These are phyloP conservation scores for Mesembryanthemum crystallinum DNA, from an alignment of 148 eudicot genomes.

Conservation along the genomic window DNA sequence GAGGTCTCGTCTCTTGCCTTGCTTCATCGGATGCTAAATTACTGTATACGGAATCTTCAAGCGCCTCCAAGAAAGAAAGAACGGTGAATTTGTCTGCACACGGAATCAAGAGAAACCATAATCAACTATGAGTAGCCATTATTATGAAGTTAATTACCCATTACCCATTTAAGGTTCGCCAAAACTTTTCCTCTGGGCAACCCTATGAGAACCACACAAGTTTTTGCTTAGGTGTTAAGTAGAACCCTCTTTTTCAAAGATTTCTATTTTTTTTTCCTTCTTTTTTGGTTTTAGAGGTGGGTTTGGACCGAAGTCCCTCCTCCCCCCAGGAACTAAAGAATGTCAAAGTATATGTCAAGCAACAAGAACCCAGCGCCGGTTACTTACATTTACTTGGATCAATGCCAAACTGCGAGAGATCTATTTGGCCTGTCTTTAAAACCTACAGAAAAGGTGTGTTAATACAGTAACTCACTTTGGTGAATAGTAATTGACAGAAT, in stretches of 20 bases:
- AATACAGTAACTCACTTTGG: constrained; percentile 6
- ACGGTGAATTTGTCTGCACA: constrained; percentile 83
- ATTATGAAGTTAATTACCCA: too few relatives aligned
- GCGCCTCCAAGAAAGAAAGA: constrained; percentile 94
- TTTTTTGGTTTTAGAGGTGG: too few relatives aligned
- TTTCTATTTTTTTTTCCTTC: too few relatives aligned
- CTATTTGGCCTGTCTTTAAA: constrained; percentile 89
- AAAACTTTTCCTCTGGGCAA: too few relatives aligned
- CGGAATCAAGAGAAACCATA: background rate
- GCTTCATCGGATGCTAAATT: constrained; percentile 38
- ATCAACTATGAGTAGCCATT: background rate
- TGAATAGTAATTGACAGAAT: background rate
- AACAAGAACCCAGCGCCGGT: background rate
- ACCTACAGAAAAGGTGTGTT: constrained; percentile 45
- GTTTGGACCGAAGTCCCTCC: too few relatives aligned
- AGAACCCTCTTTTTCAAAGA: too few relatives aligned
- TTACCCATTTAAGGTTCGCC: too few relatives aligned
- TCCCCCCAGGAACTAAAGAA: too few relatives aligned
- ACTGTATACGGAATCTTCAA: constrained; percentile 76
- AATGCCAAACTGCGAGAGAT: constrained; percentile 88
- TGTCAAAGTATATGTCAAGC: background rate
- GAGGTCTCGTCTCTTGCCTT: constrained; percentile 37
- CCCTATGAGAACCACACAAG: too few relatives aligned
- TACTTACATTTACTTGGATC: constrained; percentile 94
- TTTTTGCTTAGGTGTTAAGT: too few relatives aligned